Conservation (phyloP, 805 yeast species). For the Suhomyces prunicola region DNA sequence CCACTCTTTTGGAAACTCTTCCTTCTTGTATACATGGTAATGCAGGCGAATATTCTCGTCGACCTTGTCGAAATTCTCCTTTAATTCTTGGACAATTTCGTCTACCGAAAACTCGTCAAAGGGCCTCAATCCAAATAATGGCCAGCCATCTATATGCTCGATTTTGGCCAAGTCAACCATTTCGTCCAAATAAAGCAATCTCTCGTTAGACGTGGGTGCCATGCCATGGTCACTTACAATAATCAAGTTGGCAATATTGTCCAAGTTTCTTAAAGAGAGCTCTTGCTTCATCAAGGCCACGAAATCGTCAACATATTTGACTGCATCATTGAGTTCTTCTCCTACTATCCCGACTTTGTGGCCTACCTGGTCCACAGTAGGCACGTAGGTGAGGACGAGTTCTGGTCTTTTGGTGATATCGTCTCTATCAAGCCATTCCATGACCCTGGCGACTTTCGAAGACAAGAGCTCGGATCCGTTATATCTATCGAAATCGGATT, state of each 20-base stretch:
- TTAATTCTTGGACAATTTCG: conserved; percentile 46
- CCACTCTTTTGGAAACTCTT: conserved; percentile 53
- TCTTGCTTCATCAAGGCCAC: conserved; percentile 49
- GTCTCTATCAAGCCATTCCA: conserved; percentile 62
- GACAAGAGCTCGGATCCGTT: conserved; percentile 61
- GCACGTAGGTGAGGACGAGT: conserved; percentile 72
- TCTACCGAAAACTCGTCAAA: conserved; percentile 33
- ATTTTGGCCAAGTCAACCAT: conserved; percentile 52
- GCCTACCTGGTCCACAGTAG: conserved; percentile 77
- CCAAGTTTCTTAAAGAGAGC: conserved; percentile 52
- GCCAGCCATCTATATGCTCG: conserved; percentile 78
- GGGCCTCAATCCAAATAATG: conserved; percentile 76
- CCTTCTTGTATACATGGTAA: conserved; percentile 50
- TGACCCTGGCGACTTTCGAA: conserved; percentile 54
- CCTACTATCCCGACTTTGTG: conserved; percentile 72
- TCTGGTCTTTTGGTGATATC: conserved; percentile 63
- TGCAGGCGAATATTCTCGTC: conserved; percentile 16
- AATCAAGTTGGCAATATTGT: conserved; percentile 66
- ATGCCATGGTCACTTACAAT: conserved; percentile 91
- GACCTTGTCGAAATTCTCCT: conserved; percentile 22
- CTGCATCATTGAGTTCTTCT: conserved; percentile 48
- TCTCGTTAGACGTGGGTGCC: conserved; percentile 76
- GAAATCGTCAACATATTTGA: conserved; percentile 63
- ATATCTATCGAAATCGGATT: conserved; percentile 58
- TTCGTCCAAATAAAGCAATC: conserved; percentile 73